A percentile compares a stretch with the other conserved stretches of the same genome.
Evolutionary conservation across 306 rosid species (phyloP).

Genomic region (Luffa aegyptiaca): DNA sequence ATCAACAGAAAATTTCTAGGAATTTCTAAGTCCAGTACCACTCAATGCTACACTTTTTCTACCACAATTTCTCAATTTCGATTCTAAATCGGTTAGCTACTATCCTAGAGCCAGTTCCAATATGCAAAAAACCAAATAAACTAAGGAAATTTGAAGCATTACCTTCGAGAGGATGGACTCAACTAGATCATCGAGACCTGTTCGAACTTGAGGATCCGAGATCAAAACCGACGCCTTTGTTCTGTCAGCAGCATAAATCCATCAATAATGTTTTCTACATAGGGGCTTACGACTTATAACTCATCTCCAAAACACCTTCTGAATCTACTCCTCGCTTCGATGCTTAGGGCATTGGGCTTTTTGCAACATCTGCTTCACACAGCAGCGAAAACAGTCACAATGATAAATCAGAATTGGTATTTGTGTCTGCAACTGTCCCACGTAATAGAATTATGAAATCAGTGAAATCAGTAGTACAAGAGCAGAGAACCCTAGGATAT

Average conservation of each 20-base stretch:
- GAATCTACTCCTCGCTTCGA: neutral
- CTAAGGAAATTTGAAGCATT: neutral
- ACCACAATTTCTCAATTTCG: neutral
- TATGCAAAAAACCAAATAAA: neutral
- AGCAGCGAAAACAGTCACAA: neutral
- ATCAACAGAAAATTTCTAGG: neutral
- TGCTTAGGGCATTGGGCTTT: neutral
- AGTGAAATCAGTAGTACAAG: neutral
- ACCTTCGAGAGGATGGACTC: constrained; percentile 74
- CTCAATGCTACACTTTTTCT: neutral
- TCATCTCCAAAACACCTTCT: neutral
- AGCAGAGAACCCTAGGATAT: neutral
- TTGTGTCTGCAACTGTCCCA: neutral
- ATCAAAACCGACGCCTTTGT: constrained; percentile 51
- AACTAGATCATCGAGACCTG: constrained; percentile 56
- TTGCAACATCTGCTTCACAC: neutral
- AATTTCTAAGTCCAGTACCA: neutral
- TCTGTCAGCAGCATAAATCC: neutral
- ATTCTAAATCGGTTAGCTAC: neutral
- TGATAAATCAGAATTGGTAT: neutral
- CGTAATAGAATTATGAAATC: neutral
- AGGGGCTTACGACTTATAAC: neutral
- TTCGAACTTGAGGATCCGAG: constrained; percentile 36
- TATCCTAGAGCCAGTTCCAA: neutral
- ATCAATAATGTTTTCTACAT: neutral